Base-by-base conservation (phyloP, 495 filamentous ascomycete species). In the Lentithecium fluviatile region DNA sequence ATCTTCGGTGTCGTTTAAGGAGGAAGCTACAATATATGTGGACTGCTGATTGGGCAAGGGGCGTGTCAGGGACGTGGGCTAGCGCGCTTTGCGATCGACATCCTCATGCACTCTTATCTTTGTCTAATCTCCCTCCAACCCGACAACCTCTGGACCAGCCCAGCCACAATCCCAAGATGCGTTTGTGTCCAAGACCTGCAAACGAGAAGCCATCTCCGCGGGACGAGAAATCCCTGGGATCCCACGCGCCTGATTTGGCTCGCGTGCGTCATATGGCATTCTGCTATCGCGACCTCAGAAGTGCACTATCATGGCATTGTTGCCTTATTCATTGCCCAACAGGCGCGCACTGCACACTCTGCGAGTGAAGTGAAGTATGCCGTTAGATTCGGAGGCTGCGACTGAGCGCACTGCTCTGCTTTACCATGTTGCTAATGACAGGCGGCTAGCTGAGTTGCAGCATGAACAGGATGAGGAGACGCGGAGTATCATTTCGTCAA, bases 371-470 rank as follows among this genome's bases (percentile, higher is more conserved):
- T 21, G 52, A 12, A 52, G 15, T 21, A 66, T 66, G 57, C 40
- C 58, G 25, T 11, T 26, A 10, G 53, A 67, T 29, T 10, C 10
- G n/a, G 64, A 67, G 17, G 48, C 65, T 15, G 55, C 71, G 23
- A 69, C 60, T 19, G 73, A 74, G 65, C 71, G 69, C 21, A 71
- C 71, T 19, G 62, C 65, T 48, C 69, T 75, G 12, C 62, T 75
- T 15, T 56, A 24, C 20, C 56, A 66, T 62, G 52, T 47, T 17
- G 62, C 60, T 17, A 64, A 71, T 49, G 59, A 75, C 34, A 53
- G 70, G 17, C 65, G 73, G 37, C 56, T 75, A 52, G 70, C 58
- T 50, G 51, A 42, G 12, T 23, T 77, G 0, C 71, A 69, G 52
- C 67, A 71, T 5, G 45, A 62, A 20, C 52, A 66, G 15, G 70